Evolutionary conservation across 2,329 filamentous ascomycete genomes (phyloP).

Genomic region (Lasiodiplodia hormozganensis): DNA sequence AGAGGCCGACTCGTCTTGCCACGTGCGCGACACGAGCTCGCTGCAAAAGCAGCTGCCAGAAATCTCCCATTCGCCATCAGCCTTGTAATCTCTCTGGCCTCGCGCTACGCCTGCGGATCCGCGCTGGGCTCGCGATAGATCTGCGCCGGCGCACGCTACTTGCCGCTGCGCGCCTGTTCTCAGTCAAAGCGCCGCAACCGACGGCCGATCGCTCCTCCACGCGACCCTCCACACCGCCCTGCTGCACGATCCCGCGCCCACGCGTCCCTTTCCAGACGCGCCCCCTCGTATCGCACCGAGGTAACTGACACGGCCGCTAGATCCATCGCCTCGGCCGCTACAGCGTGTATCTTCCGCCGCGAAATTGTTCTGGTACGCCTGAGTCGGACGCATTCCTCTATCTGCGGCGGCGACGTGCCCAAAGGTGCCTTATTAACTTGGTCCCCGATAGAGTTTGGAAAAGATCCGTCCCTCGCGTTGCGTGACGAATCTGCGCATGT

Average conservation of each 20-base stretch:
- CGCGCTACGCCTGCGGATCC: constrained; percentile 7
- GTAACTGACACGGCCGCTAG: not conserved
- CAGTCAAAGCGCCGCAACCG: constrained; percentile 26
- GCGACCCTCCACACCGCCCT: not conserved
- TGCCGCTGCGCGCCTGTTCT: constrained; percentile 20
- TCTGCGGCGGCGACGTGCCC: too few species aligned
- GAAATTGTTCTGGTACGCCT: too few species aligned
- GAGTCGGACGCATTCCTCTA: too few species aligned
- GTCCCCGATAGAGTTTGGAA: too few species aligned
- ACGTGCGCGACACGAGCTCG: constrained; percentile 21
- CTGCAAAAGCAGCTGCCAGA: not conserved
- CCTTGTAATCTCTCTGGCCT: constrained; percentile 1
- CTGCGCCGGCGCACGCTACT: constrained; percentile 17
- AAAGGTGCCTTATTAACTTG: too few species aligned
- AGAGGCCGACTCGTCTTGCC: not conserved
- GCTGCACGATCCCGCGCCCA: not conserved
- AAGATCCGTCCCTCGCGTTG: too few species aligned
- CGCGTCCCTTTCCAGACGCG: not conserved
- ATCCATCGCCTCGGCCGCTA: not conserved
- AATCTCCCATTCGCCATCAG: not conserved
- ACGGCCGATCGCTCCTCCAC: constrained; percentile 7
- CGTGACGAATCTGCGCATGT: too few species aligned
- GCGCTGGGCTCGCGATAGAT: constrained; percentile 22
- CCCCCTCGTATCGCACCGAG: not conserved
- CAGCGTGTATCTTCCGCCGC: too few species aligned